Evolutionary conservation across 164 flowering plant species (phyloP), one percentile per base, ranked within the genome.

Genomic region (Berberis vulgaris): DNA sequence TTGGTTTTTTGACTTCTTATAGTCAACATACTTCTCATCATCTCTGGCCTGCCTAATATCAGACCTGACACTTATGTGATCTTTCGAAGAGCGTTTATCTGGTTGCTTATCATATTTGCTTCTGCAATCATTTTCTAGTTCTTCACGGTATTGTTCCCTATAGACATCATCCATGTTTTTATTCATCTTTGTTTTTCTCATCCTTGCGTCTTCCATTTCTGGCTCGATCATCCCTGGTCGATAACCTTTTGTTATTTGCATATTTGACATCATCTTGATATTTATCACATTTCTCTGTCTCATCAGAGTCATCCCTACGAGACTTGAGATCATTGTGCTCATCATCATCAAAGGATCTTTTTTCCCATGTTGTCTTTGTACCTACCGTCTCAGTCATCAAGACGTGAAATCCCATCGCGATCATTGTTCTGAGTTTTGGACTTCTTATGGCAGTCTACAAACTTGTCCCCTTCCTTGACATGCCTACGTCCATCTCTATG

Each of bases 401-500:
- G 64, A 53, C 57, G 43, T 9, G 81, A 76, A 62, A 77, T 82
- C 67, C 66, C 77, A 71, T 80, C 87, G 62, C 52, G 73, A 54
- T 76, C 78, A 65, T 49, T 65, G 53, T 49, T 63, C 53, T 72
- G 80, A 49, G 69, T 72, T 70, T 75, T 81, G 45, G 75, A 71
- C 58, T 80, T 86, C 71, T 71, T 83, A 40, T 63, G 70, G 45
- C 26, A 26, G 26, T 81, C 86, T 47, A 65, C 63, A 62, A 65
- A 56, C 61, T 72, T 77, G 62, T 6, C 72, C 45, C 82, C 91
- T 74, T 81, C 83, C 71, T 80, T 78, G 11, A 57, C 60, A 73
- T 74, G 74, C 74, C 79, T 83, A 10, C 47, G 79, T 3, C 78
- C 82, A 69, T 84, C 86, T 68, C 74, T 70, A 54, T 65, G 71